Base-by-base conservation (phyloP, 2,329 filamentous ascomycete genomes). In the Chrysoporthe deuterocubensis region DNA sequence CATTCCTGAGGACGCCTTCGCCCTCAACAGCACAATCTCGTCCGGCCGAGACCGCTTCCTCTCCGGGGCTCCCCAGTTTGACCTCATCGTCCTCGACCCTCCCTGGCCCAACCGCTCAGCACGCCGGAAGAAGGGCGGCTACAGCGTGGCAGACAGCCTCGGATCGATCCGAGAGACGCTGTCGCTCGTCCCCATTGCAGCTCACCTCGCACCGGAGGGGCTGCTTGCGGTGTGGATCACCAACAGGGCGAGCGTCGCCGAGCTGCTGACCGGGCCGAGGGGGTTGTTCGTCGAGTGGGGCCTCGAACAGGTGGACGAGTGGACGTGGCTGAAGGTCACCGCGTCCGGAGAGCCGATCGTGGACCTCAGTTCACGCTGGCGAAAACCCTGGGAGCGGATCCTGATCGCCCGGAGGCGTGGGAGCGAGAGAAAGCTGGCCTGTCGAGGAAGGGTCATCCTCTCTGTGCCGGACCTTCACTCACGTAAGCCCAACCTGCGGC, bases 31-130 rank as follows among this genome's bases (percentile, higher is more conserved):
- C 32, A 82, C 76, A 71, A 84, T 84, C 71, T 77, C 75, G 70
- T 80, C 79, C 5, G 78, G 78, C 57, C 76, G 81, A 48, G 72
- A 75, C 2, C 70, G 71, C 0, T 84, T 89, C 71, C 71, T 81
- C 0, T 71, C 77, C 16, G 74, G 73, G 3, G 81, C 84, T 1
- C 83, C 85, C 26, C 73, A 76, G 7, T 94, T 95, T 76, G 81
- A 92, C 71, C 80, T 94, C 57, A 82, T 94, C 48, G 76, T 94
- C 8, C 80, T 94, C 26, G 92, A 95, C 74, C 92, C 92, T 3
- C 92, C 92, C 1, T 95, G 92, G 92, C 91, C 92, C 0, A 95
- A 93, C 74, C 86, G 89, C 58, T 94, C 92, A 6, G 92, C 88
- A 16, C 85, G 85, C 71, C 83, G 90, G 50, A 89, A 87, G 73